Percentiles rank a stretch among this genome's conserved stretches.
Conservation (phyloP, 768 basidiomycete species). For the Xerocomus spinulosus region DNA sequence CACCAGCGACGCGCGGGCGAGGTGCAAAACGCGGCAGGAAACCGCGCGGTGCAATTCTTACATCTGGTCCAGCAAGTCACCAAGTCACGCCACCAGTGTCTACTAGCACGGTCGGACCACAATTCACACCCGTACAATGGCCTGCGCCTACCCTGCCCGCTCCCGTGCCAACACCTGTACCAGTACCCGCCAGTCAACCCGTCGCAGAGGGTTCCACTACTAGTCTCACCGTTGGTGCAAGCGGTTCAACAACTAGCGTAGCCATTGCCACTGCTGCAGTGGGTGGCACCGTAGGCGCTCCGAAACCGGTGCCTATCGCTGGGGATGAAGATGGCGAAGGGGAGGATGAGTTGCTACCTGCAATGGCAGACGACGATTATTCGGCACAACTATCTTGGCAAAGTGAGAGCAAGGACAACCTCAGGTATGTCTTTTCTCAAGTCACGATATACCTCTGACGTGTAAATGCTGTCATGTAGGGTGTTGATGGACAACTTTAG, state of each 20-base stretch:
- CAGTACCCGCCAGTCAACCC: slow-evolving; percentile 3
- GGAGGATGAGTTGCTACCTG: slow-evolving; percentile 74
- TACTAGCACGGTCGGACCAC: background rate
- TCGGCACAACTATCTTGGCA: slow-evolving; percentile 80
- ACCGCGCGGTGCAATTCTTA: slow-evolving; percentile 16
- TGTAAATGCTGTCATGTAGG: slow-evolving; percentile 34
- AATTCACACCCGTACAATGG: slow-evolving; percentile 41
- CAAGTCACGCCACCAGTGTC: background rate
- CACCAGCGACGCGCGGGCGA: slow-evolving; percentile 20
- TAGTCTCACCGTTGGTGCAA: slow-evolving; percentile 1
- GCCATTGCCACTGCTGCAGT: background rate
- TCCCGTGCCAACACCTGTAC: slow-evolving; percentile 11
- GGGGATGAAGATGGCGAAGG: slow-evolving; percentile 58
- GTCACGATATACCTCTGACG: background rate
- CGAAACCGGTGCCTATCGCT: slow-evolving; percentile 11
- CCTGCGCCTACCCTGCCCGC: slow-evolving; percentile 17
- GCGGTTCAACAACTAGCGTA: slow-evolving; percentile 13
- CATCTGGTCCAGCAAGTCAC: slow-evolving; percentile 9
- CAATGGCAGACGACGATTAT: slow-evolving; percentile 88
- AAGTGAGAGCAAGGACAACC: slow-evolving; percentile 83
- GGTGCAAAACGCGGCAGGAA: slow-evolving; percentile 27
- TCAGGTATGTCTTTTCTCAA: slow-evolving; percentile 50
- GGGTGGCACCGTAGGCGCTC: background rate
- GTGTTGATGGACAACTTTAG: slow-evolving; percentile 88
- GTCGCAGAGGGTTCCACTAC: background rate